These are phyloP conservation scores for Plenodomus tracheiphilus DNA, from an alignment of 2,329 filamentous ascomycete species.

Conservation along the genomic window DNA sequence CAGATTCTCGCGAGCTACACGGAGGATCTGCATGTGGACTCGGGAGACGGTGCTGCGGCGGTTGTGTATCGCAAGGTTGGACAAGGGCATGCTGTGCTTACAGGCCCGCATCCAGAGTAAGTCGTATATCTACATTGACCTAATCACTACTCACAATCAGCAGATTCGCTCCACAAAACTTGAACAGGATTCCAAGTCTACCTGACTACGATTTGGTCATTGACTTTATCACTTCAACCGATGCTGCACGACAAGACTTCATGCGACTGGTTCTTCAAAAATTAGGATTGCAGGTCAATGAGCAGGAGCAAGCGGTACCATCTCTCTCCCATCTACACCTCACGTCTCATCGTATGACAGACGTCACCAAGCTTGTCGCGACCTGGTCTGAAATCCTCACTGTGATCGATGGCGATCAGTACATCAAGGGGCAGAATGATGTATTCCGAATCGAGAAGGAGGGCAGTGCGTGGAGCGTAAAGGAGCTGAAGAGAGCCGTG, in stretches of 20 bases:
- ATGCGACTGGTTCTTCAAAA: constrained; percentile 78
- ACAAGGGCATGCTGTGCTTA: constrained; percentile 76
- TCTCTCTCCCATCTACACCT: constrained; percentile 82
- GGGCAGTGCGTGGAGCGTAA: constrained; percentile 49
- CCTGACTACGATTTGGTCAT: constrained; percentile 73
- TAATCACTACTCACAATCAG: constrained; percentile 12
- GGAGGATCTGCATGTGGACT: constrained; percentile 74
- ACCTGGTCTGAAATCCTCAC: constrained; percentile 68
- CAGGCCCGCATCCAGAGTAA: constrained; percentile 91
- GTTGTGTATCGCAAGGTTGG: constrained; percentile 83
- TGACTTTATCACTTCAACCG: constrained; percentile 67
- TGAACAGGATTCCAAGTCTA: constrained; percentile 67
- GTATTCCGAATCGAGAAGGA: constrained; percentile 77
- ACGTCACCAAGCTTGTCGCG: constrained; percentile 69
- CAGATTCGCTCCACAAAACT: constrained; percentile 81
- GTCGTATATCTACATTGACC: constrained; percentile 29
- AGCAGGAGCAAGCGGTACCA: constrained; percentile 70
- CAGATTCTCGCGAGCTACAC: constrained; percentile 82
- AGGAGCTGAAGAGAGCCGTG: constrained; percentile 41
- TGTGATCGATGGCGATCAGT: constrained; percentile 67
- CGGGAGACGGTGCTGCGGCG: constrained; percentile 73
- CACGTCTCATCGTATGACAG: constrained; percentile 66
- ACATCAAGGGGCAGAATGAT: constrained; percentile 80
- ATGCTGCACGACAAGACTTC: constrained; percentile 72
- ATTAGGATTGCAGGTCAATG: constrained; percentile 77